Conservation (phyloP, 305 asterid species). For the Fraxinus xanthoxyloides region DNA sequence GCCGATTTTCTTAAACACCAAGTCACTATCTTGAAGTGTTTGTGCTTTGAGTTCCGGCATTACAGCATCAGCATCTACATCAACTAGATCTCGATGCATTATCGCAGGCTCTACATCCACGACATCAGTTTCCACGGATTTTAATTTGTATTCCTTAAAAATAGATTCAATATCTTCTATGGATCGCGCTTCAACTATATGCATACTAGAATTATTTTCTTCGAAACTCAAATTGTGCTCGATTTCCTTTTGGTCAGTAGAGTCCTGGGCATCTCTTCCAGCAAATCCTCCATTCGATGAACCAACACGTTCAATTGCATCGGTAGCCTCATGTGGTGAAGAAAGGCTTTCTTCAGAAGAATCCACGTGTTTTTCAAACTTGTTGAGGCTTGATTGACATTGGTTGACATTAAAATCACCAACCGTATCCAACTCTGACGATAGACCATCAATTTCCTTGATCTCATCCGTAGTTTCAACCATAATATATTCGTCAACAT, state of each 20-base stretch:
- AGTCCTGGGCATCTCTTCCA: conserved; percentile 28
- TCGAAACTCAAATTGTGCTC: conserved; percentile 21
- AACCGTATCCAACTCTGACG: conserved; percentile 71
- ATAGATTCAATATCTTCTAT: conserved; percentile 26
- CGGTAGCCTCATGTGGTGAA: conserved; percentile 23
- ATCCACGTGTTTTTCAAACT: conserved; percentile 32
- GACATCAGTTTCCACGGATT: conserved; percentile 19
- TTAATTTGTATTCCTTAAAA: conserved; percentile 23
- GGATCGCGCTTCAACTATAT: conserved; percentile 31
- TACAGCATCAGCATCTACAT: conserved; percentile 19
- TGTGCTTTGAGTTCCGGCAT: conserved; percentile 44
- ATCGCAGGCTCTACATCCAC: neutral
- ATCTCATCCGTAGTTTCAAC: conserved; percentile 59
- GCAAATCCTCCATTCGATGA: conserved; percentile 27
- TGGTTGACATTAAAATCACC: conserved; percentile 68
- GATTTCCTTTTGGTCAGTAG: conserved; percentile 21
- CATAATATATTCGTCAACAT: conserved; percentile 36
- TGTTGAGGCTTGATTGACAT: conserved; percentile 33
- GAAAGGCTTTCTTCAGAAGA: conserved; percentile 31
- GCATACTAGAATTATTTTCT: conserved; percentile 27
- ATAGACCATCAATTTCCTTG: conserved; percentile 59
- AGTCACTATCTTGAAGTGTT: conserved; percentile 33
- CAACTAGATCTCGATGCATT: conserved; percentile 20
- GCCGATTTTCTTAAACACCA: conserved; percentile 24
- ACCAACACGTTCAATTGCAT: conserved; percentile 29